Evolutionary conservation across 2,329 filamentous ascomycete species (phyloP).

Genomic region (Fusarium cyanostomum): DNA sequence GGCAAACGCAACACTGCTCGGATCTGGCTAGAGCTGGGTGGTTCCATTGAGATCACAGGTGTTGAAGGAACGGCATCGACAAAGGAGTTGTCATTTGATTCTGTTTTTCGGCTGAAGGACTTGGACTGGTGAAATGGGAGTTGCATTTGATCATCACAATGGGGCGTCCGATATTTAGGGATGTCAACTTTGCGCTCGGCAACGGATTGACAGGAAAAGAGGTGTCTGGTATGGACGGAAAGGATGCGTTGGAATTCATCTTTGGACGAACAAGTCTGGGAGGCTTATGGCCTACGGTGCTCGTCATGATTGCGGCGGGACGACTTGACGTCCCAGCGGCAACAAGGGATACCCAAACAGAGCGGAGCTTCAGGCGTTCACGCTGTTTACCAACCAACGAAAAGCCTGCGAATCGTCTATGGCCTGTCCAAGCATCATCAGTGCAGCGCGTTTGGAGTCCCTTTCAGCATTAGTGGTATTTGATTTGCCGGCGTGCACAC

Average conservation of each 20-base stretch:
- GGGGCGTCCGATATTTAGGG: slow-evolving; percentile 36
- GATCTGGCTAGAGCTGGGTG: slow-evolving; percentile 34
- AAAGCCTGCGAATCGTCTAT: slow-evolving; percentile 34
- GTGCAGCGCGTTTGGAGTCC: slow-evolving; percentile 34
- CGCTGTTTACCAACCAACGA: slow-evolving; percentile 27
- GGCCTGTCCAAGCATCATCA: slow-evolving; percentile 36
- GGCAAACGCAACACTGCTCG: slow-evolving; percentile 24
- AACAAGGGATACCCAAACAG: slow-evolving; percentile 41
- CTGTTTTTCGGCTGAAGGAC: slow-evolving; percentile 36
- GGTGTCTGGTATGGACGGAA: slow-evolving; percentile 25
- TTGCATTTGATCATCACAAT: slow-evolving; percentile 42
- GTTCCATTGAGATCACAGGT: slow-evolving; percentile 32
- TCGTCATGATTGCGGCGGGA: slow-evolving; percentile 25
- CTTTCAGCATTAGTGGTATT: slow-evolving; percentile 35
- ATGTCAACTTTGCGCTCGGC: slow-evolving; percentile 37
- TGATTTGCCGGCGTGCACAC: slow-evolving; percentile 34
- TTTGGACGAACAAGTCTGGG: slow-evolving; percentile 24
- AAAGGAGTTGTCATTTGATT: slow-evolving; percentile 42
- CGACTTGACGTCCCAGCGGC: slow-evolving; percentile 18
- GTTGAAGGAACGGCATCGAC: slow-evolving; percentile 40
- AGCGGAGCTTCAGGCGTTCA: slow-evolving; percentile 39
- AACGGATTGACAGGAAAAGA: slow-evolving; percentile 23
- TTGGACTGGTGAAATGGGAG: slow-evolving; percentile 37
- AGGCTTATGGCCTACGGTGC: slow-evolving; percentile 29
- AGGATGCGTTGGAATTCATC: slow-evolving; percentile 24